Evolutionary conservation across 176 grass and related monocot genomes (phyloP).

Genomic region (Olyra latifolia): DNA sequence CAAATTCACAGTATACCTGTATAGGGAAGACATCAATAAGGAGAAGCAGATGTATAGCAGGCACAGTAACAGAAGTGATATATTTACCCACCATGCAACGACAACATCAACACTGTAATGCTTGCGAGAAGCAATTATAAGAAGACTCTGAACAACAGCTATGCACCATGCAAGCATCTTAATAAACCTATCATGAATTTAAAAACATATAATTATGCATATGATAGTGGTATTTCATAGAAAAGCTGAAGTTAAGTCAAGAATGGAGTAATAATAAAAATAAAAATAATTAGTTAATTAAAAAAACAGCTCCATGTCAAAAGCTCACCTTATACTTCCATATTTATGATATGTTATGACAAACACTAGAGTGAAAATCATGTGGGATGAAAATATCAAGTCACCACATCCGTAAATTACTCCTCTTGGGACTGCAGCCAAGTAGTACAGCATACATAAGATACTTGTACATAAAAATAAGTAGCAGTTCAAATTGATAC

Average conservation of each 20-base stretch:
- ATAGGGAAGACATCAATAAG: background rate
- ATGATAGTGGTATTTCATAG: background rate
- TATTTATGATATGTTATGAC: conserved; percentile 85
- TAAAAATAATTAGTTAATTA: background rate
- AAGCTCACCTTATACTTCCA: conserved; percentile 56
- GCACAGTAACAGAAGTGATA: background rate
- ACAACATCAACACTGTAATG: conserved; percentile 91
- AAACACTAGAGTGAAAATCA: conserved; percentile 89
- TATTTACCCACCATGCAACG: conserved; percentile 71
- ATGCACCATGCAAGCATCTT: conserved; percentile 74
- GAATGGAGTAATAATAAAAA: background rate
- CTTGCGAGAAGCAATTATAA: conserved; percentile 87
- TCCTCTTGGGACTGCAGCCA: conserved; percentile 63
- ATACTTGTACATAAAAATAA: background rate
- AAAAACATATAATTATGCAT: background rate
- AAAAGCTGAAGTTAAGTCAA: background rate
- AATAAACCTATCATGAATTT: conserved; percentile 35
- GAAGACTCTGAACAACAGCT: conserved; percentile 70
- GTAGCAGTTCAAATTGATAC: background rate
- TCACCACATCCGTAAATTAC: conserved; percentile 91
- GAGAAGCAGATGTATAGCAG: background rate
- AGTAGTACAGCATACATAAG: background rate
- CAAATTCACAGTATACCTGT: conserved; percentile 92
- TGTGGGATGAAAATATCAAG: conserved; percentile 95
- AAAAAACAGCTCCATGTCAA: background rate